Evolutionary conservation across 2,329 filamentous ascomycete species (phyloP).

Genomic region (Taxawa tesnikishii): DNA sequence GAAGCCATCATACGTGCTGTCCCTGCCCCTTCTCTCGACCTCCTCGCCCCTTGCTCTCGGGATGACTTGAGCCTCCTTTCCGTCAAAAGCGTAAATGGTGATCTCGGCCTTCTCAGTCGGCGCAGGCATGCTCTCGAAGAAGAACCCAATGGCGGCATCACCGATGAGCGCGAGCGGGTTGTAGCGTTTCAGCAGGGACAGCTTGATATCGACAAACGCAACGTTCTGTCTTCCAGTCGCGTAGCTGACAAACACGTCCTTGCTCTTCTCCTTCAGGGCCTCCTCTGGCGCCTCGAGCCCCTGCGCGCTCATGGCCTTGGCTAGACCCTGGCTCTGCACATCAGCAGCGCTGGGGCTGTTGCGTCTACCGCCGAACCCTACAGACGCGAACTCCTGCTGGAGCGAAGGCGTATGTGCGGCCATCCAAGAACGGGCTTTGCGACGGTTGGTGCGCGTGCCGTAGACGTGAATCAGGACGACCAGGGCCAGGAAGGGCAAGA

Average conservation of each 20-base stretch:
- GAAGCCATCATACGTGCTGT: conserved; percentile 69
- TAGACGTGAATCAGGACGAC: conserved; percentile 70
- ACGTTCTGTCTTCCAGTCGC: conserved; percentile 86
- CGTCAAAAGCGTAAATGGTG: conserved; percentile 78
- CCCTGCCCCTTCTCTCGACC: conserved; percentile 44
- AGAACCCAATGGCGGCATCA: conserved; percentile 59
- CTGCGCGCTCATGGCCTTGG: conserved; percentile 23
- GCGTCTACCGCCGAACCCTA: conserved; percentile 59
- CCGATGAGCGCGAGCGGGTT: conserved; percentile 60
- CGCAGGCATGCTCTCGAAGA: conserved; percentile 62
- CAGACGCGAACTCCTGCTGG: conserved; percentile 70
- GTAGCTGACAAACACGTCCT: conserved; percentile 78
- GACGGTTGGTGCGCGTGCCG: conserved; percentile 68
- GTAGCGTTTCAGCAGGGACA: conserved; percentile 74
- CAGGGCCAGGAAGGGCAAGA: conserved; percentile 62
- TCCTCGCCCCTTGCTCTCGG: conserved; percentile 49
- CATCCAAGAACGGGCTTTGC: conserved; percentile 71
- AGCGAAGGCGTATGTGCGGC: conserved; percentile 60
- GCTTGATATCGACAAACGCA: conserved; percentile 76
- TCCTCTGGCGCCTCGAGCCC: conserved; percentile 34
- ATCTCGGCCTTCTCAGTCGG: conserved; percentile 66
- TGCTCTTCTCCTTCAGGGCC: conserved; percentile 72
- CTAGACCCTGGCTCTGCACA: conserved; percentile 27
- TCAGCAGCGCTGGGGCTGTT: conserved; percentile 34
- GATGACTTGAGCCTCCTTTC: conserved; percentile 70